Percentiles rank a stretch among this genome's conserved stretches.
Conservation (phyloP, 2,329 filamentous ascomycete species). For the Chrysoporthe austroafricana region DNA sequence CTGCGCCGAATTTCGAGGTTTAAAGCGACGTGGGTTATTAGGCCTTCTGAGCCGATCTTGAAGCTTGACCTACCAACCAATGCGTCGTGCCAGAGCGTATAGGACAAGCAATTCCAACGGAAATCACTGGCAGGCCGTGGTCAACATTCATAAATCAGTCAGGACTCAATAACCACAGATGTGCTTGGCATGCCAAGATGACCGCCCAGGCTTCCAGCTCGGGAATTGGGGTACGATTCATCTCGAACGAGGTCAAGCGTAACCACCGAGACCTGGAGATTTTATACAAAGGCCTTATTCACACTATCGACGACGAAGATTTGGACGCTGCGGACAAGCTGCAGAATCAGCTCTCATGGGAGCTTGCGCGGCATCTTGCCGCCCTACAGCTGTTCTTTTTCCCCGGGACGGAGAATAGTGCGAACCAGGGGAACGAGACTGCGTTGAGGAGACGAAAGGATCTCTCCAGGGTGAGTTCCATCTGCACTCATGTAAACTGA, state of each 20-base stretch:
- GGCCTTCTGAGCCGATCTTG: too few species aligned
- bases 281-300: conserved; percentile 12
- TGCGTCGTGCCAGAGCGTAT: too few species aligned
- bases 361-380: conserved; percentile 23
- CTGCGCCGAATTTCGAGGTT: too few species aligned
- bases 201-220: background rate
- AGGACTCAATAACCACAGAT: background rate
- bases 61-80: too few species aligned
- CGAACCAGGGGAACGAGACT: conserved; percentile 12
- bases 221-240: conserved; percentile 22
- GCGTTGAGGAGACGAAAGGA: conserved; percentile 14
- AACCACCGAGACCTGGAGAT: conserved; percentile 26
- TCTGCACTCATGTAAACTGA: background rate
- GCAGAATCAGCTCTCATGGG: conserved; percentile 21
- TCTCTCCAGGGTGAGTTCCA: background rate
- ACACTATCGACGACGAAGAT: background rate
- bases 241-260: conserved; percentile 26
- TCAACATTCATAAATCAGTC: background rate
- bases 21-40: too few species aligned
- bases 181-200: background rate
- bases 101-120: too few species aligned
- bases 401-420: conserved; percentile 19
- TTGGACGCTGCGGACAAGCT: background rate
- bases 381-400: conserved; percentile 25
- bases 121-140: too few species aligned